Evolutionary conservation across 2,329 filamentous ascomycete genomes (phyloP).

Genomic region (Fusarium circinatum): DNA sequence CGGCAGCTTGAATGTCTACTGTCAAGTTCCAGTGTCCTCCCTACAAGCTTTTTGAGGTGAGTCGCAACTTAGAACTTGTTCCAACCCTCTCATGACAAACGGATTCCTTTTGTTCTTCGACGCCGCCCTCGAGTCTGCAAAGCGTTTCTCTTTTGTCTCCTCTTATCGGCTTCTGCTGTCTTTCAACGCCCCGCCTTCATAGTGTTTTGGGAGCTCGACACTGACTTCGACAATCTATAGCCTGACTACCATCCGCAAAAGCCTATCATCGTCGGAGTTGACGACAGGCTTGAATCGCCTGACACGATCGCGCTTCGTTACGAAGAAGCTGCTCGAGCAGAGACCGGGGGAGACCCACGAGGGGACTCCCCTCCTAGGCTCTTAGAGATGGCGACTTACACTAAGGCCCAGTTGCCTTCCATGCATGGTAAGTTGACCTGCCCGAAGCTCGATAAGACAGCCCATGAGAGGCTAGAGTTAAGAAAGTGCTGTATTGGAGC

Average conservation of each 20-base stretch:
- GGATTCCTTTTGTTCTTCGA: slow-evolving; percentile 28
- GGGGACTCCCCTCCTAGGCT: slow-evolving; percentile 64
- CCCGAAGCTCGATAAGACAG: slow-evolving; percentile 13
- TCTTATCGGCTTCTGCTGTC: slow-evolving; percentile 14
- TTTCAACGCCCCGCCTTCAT: slow-evolving; percentile 25
- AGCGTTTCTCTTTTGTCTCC: slow-evolving; percentile 27
- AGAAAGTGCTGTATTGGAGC: neutral
- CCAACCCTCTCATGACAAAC: slow-evolving; percentile 42
- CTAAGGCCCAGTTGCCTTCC: slow-evolving; percentile 80
- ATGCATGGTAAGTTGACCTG: slow-evolving; percentile 77
- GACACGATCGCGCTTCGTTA: slow-evolving; percentile 66
- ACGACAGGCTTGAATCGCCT: slow-evolving; percentile 67
- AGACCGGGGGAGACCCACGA: slow-evolving; percentile 63
- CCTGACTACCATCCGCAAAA: slow-evolving; percentile 64
- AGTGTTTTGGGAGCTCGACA: slow-evolving; percentile 36
- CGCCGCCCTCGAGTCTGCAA: slow-evolving; percentile 21
- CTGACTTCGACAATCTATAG: slow-evolving; percentile 50
- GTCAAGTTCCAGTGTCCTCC: slow-evolving; percentile 65
- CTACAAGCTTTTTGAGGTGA: slow-evolving; percentile 70
- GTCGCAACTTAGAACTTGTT: slow-evolving; percentile 53
- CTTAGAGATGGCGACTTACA: slow-evolving; percentile 64
- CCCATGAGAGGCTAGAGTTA: slow-evolving; percentile 37
- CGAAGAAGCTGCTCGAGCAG: slow-evolving; percentile 65
- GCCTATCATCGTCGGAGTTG: slow-evolving; percentile 64
- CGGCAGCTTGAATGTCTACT: slow-evolving; percentile 67